These are phyloP conservation scores for Penicillium chermesinum DNA, from an alignment of 495 filamentous ascomycete genomes.

Conservation along the genomic window DNA sequence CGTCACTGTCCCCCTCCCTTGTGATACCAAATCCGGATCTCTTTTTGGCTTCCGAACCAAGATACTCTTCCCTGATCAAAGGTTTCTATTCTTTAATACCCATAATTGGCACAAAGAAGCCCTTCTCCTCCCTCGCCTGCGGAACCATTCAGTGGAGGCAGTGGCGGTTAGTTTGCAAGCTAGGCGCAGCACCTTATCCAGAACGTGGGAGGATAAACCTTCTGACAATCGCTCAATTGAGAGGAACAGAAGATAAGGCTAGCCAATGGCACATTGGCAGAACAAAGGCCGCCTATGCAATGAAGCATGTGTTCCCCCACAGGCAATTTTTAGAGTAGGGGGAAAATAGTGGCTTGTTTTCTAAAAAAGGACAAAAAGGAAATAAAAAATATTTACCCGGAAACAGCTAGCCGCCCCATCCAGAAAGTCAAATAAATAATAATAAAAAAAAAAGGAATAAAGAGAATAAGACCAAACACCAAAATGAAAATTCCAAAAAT, in stretches of 20 bases:
- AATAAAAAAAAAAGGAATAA: slow-evolving; percentile 8
- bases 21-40: neutral
- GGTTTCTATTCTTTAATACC: neutral
- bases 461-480: slow-evolving; percentile 5
- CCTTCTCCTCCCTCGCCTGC: neutral
- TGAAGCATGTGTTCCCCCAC: neutral
- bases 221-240: neutral
- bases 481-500: neutral
- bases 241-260: neutral
- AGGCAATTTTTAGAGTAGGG: neutral
- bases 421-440: slow-evolving; percentile 8
- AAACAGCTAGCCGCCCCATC: neutral
- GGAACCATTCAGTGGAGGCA: neutral
- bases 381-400: neutral
- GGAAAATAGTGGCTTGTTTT: neutral
- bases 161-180: neutral
- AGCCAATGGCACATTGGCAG: neutral
- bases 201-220: neutral
- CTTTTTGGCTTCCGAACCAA: neutral
- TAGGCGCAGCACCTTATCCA: neutral
- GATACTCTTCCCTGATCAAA: neutral
- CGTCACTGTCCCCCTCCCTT: too few relatives aligned
- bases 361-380: slow-evolving; percentile 9
- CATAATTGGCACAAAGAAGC: slow-evolving; percentile 19
- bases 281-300: neutral